Evolutionary conservation across 2,329 filamentous ascomycete species (phyloP).

Genomic region (Neonectria punicea): DNA sequence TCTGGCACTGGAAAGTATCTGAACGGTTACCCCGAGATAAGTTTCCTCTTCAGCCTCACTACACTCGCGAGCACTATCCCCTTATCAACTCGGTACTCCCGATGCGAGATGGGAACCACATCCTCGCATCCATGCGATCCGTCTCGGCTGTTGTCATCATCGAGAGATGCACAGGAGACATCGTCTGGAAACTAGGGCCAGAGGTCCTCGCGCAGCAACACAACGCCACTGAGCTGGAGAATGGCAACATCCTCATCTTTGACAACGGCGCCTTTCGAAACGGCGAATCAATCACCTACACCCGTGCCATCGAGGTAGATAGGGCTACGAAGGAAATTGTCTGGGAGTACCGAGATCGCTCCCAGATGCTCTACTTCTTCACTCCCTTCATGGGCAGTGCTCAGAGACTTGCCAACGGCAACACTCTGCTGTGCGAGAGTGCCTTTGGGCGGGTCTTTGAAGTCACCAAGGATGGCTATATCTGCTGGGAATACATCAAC

Average conservation of each 20-base stretch:
- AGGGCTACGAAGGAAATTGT: conserved; percentile 37
- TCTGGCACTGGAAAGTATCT: conserved; percentile 47
- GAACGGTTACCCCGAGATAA: conserved; percentile 40
- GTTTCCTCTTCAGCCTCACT: conserved; percentile 44
- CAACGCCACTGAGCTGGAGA: conserved; percentile 44
- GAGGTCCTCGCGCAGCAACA: conserved; percentile 44
- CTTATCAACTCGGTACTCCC: conserved; percentile 46
- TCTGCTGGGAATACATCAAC: conserved; percentile 47
- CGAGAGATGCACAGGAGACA: conserved; percentile 39
- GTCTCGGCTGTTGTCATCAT: conserved; percentile 45
- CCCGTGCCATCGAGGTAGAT: conserved; percentile 42
- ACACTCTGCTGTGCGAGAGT: conserved; percentile 44
- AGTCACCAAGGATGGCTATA: conserved; percentile 38
- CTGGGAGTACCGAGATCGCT: conserved; percentile 45
- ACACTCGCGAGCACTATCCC: conserved; percentile 46
- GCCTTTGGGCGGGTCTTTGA: conserved; percentile 43
- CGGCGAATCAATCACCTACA: conserved; percentile 44
- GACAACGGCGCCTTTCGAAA: conserved; percentile 45
- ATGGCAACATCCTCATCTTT: conserved; percentile 47
- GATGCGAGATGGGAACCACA: conserved; percentile 42
- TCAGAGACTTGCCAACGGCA: conserved; percentile 42
- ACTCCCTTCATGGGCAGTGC: conserved; percentile 47
- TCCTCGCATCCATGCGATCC: conserved; percentile 44
- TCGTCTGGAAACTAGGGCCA: conserved; percentile 42
- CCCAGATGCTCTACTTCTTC: conserved; percentile 45